Percentiles rank a stretch among this genome's conserved stretches.
Evolutionary conservation across 345 rosid genomes (phyloP).

Genomic region (Cardiospermum halicacabum): DNA sequence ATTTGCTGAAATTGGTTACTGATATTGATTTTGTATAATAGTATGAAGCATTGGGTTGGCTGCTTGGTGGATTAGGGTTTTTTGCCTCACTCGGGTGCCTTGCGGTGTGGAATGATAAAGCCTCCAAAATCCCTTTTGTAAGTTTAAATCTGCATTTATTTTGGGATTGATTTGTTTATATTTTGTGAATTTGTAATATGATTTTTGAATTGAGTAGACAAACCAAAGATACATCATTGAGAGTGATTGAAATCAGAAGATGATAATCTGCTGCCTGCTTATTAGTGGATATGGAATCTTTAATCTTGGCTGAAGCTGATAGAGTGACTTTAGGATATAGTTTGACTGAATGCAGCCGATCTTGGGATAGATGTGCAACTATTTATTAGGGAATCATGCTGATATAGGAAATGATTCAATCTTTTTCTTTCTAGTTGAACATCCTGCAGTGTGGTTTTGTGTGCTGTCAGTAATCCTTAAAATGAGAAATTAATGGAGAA

Average conservation of each 20-base stretch:
- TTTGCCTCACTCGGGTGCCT: slow-evolving; percentile 65
- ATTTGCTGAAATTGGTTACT: background rate
- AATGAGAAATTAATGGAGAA: background rate
- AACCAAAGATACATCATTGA: no score
- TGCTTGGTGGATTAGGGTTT: slow-evolving; percentile 87
- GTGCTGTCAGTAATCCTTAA: background rate
- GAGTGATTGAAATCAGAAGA: background rate
- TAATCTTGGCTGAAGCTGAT: background rate
- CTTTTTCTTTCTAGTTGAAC: background rate
- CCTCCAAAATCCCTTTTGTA: slow-evolving; percentile 81
- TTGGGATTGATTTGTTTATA: background rate
- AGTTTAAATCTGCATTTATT: slow-evolving; percentile 24
- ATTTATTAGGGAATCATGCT: background rate
- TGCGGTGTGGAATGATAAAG: slow-evolving; percentile 90
- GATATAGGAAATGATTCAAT: background rate
- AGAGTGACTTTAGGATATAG: background rate
- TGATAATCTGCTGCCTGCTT: background rate
- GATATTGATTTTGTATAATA: slow-evolving; percentile 17
- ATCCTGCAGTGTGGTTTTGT: background rate
- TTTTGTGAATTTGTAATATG: background rate
- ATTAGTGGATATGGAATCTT: background rate
- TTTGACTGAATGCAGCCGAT: background rate
- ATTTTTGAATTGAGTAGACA: no score
- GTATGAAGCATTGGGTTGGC: slow-evolving; percentile 98
- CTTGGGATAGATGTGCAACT: background rate